These are phyloP conservation scores for Tuber aestivum DNA, from an alignment of 495 filamentous ascomycete species.

Conservation along the genomic window DNA sequence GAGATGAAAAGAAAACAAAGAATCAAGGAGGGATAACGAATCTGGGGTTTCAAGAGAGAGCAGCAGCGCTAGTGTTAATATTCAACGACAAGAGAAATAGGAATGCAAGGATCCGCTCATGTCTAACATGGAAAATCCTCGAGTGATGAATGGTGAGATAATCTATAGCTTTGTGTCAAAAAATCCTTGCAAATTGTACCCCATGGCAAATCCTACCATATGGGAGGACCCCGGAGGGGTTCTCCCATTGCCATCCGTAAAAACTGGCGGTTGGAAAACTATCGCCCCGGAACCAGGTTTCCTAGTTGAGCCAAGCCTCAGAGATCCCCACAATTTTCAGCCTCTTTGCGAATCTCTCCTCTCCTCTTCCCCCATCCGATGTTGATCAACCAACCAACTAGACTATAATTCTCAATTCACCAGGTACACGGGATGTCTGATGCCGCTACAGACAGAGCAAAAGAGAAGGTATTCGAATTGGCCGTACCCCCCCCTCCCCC, in stretches of 20 bases:
- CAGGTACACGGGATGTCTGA: background rate
- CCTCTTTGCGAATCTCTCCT: background rate
- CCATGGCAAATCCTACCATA: background rate
- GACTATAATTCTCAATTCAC: background rate
- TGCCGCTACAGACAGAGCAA: slow-evolving; percentile 17
- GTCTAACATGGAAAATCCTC: too few species aligned
- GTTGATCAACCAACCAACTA: background rate
- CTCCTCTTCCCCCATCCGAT: background rate
- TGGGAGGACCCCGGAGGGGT: background rate
- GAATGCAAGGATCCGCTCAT: background rate
- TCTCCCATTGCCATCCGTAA: background rate
- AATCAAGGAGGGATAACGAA: too few species aligned
- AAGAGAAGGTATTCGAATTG: slow-evolving; percentile 21
- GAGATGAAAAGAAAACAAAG: too few species aligned
- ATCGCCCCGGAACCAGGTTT: background rate
- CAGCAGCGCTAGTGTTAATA: background rate
- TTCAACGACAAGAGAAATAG: background rate
- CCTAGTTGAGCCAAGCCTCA: slow-evolving; percentile 1
- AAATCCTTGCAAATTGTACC: background rate
- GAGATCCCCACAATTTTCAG: slow-evolving; percentile 1
- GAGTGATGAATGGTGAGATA: background rate
- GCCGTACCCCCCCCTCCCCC: background rate
- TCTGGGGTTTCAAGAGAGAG: background rate
- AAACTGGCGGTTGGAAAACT: background rate
- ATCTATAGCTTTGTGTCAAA: background rate